These are phyloP conservation scores for Drosera spatulata DNA, from an alignment of 179 eudicot species.

Conservation along the genomic window DNA sequence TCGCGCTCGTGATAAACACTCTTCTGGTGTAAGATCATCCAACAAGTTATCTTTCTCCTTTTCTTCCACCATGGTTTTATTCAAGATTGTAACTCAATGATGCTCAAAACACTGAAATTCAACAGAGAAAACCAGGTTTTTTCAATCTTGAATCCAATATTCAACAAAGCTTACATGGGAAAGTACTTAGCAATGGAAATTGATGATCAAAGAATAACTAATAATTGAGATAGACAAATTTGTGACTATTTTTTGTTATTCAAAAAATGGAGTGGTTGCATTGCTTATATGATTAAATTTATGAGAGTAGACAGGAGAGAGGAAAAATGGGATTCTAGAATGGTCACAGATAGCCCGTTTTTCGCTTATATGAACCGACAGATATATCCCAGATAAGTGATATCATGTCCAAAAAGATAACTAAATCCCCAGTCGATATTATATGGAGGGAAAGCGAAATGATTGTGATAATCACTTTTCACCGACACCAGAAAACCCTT, in stretches of 20 bases:
- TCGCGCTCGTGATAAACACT: conserved; percentile 43
- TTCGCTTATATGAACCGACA: conserved; percentile 28
- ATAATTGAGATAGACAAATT: neutral
- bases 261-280: conserved; percentile 28
- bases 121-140: no score
- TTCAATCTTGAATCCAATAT: conserved; percentile 2
- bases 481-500: no score
- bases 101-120: no score
- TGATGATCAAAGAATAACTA: neutral
- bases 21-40: conserved; percentile 23
- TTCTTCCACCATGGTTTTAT: conserved; percentile 31
- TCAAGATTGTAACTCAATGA: neutral
- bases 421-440: no score
- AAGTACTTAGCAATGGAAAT: neutral
- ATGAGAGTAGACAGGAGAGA: conserved; percentile 11
- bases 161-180: conserved; percentile 2
- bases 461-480: no score
- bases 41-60: conserved; percentile 8
- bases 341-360: conserved; percentile 37
- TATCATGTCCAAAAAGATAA: no score
- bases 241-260: neutral
- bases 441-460: no score
- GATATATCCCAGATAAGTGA: conserved; percentile 19
- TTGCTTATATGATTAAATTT: conserved; percentile 11
- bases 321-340: conserved; percentile 24